Evolutionary conservation across 225 moss, liverwort and hornwort genomes (phyloP).

Genomic region (Thuidium tamariscinum): DNA sequence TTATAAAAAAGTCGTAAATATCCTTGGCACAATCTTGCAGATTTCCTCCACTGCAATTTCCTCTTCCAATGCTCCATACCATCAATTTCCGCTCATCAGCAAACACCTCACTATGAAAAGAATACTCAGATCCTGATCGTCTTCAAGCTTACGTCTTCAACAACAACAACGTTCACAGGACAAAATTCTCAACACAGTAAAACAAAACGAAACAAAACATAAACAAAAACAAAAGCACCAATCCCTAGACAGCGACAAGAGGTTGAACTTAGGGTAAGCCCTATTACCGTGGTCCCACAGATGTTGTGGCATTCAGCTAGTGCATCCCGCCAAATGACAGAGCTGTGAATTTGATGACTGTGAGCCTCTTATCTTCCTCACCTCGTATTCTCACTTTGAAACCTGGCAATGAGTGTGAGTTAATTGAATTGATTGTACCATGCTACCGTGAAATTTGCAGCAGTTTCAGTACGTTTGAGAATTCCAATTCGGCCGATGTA

Average conservation of each 20-base stretch:
- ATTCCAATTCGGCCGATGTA: background rate
- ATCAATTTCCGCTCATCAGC: background rate
- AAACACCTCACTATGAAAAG: background rate
- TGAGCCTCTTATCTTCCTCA: slow-evolving; percentile 3
- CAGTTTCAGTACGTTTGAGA: background rate
- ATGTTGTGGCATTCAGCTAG: background rate
- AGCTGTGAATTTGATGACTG: background rate
- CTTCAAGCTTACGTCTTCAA: background rate
- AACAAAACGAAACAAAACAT: background rate
- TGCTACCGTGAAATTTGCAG: background rate
- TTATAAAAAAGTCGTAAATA: background rate
- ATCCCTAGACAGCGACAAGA: background rate
- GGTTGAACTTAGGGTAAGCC: background rate
- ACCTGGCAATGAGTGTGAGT: background rate
- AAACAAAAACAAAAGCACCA: background rate
- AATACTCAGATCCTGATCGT: background rate
- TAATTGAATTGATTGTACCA: background rate
- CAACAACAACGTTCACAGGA: background rate
- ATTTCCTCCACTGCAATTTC: background rate
- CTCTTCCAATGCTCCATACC: background rate
- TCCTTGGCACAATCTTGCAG: background rate
- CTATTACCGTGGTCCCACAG: slow-evolving; percentile 2
- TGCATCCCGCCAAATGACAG: background rate
- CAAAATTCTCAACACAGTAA: background rate
- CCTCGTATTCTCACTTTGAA: background rate